phyloP scores from a whole-genome alignment of 2,329 filamentous ascomycete genomes.

The Xylariaceae sp. region DNA sequence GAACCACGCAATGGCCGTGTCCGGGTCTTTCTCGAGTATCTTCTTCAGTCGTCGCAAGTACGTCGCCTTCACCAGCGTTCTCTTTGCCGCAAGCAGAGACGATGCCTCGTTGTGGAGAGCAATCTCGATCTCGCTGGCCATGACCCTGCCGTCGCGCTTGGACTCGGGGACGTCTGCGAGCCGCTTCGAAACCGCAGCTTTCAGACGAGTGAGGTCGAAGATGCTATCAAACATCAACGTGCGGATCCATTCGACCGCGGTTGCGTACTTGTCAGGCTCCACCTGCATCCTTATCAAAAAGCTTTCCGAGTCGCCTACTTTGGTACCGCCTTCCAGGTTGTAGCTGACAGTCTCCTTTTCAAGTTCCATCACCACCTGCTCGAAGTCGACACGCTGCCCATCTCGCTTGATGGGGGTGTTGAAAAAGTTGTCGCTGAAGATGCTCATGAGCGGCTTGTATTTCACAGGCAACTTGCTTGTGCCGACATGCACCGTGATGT shows the following conservation, averaged over 20 bases:
- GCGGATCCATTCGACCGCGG: slow-evolving; percentile 76
- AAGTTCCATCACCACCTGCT: slow-evolving; percentile 84
- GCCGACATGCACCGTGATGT: slow-evolving; percentile 74
- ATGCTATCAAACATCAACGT: slow-evolving; percentile 84
- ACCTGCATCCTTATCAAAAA: slow-evolving; percentile 77
- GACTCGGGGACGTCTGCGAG: slow-evolving; percentile 86
- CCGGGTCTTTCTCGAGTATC: slow-evolving; percentile 69
- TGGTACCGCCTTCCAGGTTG: slow-evolving; percentile 60
- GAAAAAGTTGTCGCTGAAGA: slow-evolving; percentile 93
- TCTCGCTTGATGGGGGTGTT: slow-evolving; percentile 77
- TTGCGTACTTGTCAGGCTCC: slow-evolving; percentile 80
- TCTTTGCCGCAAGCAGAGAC: slow-evolving; percentile 70
- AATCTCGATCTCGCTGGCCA: slow-evolving; percentile 61
- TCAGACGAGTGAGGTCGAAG: slow-evolving; percentile 67
- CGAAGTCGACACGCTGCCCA: slow-evolving; percentile 75
- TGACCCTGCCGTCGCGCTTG: slow-evolving; percentile 75
- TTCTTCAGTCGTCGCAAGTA: slow-evolving; percentile 84
- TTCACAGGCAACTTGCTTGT: slow-evolving; percentile 73
- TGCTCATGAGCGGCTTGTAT: slow-evolving; percentile 73
- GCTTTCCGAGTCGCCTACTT: slow-evolving; percentile 74
- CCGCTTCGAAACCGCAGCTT: slow-evolving; percentile 68
- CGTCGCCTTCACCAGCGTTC: slow-evolving; percentile 77
- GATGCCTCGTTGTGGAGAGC: slow-evolving; percentile 76
- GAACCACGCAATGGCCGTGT: slow-evolving; percentile 70
- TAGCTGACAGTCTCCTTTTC: slow-evolving; percentile 90